A percentile compares a stretch with the other conserved stretches of the same genome.
phyloP scores from a whole-genome alignment of 78 protist species.

The Dictyostelium brefeldianum region DNA sequence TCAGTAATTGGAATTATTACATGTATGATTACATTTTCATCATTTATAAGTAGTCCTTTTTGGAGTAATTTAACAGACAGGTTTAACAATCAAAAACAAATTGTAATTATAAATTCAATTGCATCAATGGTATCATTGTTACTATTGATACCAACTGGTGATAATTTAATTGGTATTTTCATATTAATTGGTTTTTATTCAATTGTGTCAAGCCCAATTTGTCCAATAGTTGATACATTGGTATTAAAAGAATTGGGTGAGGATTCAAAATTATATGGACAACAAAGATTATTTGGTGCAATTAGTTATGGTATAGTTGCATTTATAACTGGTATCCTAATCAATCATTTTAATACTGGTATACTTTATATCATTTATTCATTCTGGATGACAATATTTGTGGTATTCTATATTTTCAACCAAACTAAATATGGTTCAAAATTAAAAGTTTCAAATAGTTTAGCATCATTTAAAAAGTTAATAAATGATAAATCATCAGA shows the following conservation, averaged over 20 bases:
- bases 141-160: not conserved
- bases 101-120: not conserved
- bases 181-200: not conserved
- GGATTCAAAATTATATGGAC: constrained; percentile 13
- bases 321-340: not conserved
- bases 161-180: not conserved
- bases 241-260: constrained; percentile 1
- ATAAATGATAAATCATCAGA: constrained; percentile 4
- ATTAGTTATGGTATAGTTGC: constrained; percentile 2
- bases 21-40: not conserved
- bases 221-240: constrained; percentile 8
- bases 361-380: not conserved
- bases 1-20: constrained; percentile 1
- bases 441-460: not conserved
- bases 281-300: constrained; percentile 42
- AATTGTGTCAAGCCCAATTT: constrained; percentile 2
- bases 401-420: not conserved
- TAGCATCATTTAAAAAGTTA: not conserved
- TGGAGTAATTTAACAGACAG: not conserved
- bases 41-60: not conserved
- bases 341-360: not conserved
- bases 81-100: not conserved
- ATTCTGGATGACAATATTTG: not conserved
- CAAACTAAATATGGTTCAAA: not conserved
- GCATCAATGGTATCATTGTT: not conserved